Evolutionary conservation across 225 moss, liverwort and hornwort species (phyloP), one percentile per base, ranked within the genome.

Genomic region (Asterella californica): DNA sequence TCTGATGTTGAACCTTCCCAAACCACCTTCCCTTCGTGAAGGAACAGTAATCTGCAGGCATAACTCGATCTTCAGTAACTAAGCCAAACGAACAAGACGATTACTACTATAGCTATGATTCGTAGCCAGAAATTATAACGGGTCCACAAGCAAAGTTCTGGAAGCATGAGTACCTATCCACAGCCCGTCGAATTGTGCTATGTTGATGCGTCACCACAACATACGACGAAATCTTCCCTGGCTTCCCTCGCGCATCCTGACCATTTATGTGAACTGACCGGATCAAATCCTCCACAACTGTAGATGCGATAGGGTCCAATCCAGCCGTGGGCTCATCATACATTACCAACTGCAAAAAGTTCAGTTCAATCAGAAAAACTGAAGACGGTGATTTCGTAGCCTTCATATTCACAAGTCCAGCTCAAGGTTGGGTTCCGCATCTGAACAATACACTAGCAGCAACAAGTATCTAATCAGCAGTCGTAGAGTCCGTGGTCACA

Each of bases 321-420:
- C 96, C 93, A 77, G 96, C 93, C 22, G 96, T 97, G 52, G 96
- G 96, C 84, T 97, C 96, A 84, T 97, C 94, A 5, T 97, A 97
- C 94, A 97, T 88, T 32, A 97, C 88, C 74, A 97, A 81, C 94
- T 97, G 91, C 87, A 91, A 68, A 25, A 83, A 83, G 67, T 38
- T n/a, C 30, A 52, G 24, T 6, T 33, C 18, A 64, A 47, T 42
- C 22, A 37, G 52, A 75, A 21, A 30, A 21, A 30, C 4, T 19
- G 37, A 25, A 70, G 38, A 9, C 10, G 9, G 59, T 32, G 32
- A 53, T 2, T 25, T 71, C 37, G 38, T 21, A 10, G 19, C 9
- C 2, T 52, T 3, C 50, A 12, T 19, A 19, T 21, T 36, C 10
- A 9, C 36, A 32, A 5, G 50, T 50, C 0, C 48, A 69, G 52